Percentiles rank a stretch among this genome's conserved stretches.
Evolutionary conservation across 2,329 filamentous ascomycete species (phyloP).

Genomic region (Aureobasidium zeae): DNA sequence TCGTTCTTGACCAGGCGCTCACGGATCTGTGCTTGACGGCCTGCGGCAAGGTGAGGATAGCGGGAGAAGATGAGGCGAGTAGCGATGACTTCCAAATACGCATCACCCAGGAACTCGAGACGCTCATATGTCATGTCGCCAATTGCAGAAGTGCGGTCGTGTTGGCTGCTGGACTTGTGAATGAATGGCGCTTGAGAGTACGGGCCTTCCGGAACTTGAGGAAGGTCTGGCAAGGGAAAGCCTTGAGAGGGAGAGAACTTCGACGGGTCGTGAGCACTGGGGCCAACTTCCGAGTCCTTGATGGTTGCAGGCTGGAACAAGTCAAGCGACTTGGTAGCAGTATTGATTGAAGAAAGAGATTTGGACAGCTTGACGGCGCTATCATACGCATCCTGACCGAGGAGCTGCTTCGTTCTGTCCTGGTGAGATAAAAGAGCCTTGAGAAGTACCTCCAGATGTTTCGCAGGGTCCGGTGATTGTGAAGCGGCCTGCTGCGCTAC

Average conservation of each 20-base stretch:
- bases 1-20: conserved; percentile 74
- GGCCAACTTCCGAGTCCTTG: conserved; percentile 14
- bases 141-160: conserved; percentile 21
- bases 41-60: conserved; percentile 56
- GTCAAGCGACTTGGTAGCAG: conserved; percentile 5
- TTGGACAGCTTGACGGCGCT: conserved; percentile 3
- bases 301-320: conserved; percentile 10
- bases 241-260: conserved; percentile 14
- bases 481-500: neutral
- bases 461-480: conserved; percentile 8
- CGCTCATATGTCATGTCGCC: conserved; percentile 56
- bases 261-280: conserved; percentile 15
- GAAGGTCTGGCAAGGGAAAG: conserved; percentile 24
- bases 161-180: conserved; percentile 25
- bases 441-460: conserved; percentile 6
- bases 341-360: conserved; percentile 10
- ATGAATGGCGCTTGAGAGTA: conserved; percentile 26
- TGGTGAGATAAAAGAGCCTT: neutral
- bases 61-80: conserved; percentile 65
- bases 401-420: neutral
- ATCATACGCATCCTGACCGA: conserved; percentile 6
- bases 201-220: conserved; percentile 20
- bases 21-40: conserved; percentile 64
- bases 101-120: conserved; percentile 83
- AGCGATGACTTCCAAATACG: conserved; percentile 70